Evolutionary conservation across 805 yeast species (phyloP), one percentile per base, ranked within the genome.

Genomic region (Zygotorulaspora sp.): DNA sequence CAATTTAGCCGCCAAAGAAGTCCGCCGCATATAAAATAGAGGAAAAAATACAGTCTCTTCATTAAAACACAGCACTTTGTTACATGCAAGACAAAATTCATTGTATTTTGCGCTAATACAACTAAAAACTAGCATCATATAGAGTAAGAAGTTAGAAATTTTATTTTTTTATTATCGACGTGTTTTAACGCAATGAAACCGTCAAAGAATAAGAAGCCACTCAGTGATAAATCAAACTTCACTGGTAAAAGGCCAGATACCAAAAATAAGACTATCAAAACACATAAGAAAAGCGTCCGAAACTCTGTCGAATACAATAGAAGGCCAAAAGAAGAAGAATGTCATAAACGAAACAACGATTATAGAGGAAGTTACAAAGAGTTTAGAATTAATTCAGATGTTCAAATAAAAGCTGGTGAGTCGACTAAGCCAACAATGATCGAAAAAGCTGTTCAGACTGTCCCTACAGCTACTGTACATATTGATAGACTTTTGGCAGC

Each of bases 371-470:
- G 30, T 12, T n/a, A n/a, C 14, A 10, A 17, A 5, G 30, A 26
- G 16, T 14, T n/a, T 14, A 4, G 6, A 12, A 4, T 12, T 12
- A 17, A 6, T 5, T 14, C 17, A 5, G 4, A 5, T 10, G 11
- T 14, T 17, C 17, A 14, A 14, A 12, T 10, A 17, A 17, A 6
- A 26, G 6, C 17, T 12, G 17, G 17, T 5, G 15, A 14, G 17
- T 14, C 11, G 4, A 14, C 17, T 6, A 26, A 14, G 8, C 30
- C 12, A 12, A 14, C 17, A 5, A 26, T 26, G 30, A 14, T 26
- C 30, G 13, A 39, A 26, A 14, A 16, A 7, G 22, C 27, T 11
- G 29, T 34, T 10, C 46, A 45, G 29, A 45, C 49, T 4, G 19
- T 26, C n/a, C 24, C 43, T n/a, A 29, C 38, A 9, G 21, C 36